phyloP scores from a whole-genome alignment of 495 filamentous ascomycete genomes.

The Choiromyces venosus region DNA sequence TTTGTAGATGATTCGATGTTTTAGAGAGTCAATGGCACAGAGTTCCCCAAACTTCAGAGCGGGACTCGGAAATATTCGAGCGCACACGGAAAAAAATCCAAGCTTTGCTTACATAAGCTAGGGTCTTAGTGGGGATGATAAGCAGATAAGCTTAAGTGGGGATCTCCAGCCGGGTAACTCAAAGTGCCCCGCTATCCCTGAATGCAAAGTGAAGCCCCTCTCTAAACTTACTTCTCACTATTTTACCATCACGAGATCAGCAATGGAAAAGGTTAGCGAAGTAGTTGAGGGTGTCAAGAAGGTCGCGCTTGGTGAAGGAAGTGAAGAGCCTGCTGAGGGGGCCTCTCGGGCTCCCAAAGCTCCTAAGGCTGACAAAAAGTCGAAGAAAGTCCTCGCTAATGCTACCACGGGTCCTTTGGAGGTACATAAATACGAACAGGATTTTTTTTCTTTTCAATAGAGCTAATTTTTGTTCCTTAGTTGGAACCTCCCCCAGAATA shows the following conservation, averaged over 20 bases:
- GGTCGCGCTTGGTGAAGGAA: slow-evolving; percentile 45
- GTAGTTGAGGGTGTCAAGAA: slow-evolving; percentile 51
- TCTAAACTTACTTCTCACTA: background rate
- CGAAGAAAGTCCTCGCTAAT: slow-evolving; percentile 46
- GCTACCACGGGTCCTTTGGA: slow-evolving; percentile 46
- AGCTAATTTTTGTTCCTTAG: slow-evolving; percentile 40
- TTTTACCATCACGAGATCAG: slow-evolving; percentile 6
- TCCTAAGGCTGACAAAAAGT: slow-evolving; percentile 42
- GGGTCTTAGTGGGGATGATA: background rate
- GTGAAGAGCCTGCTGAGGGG: background rate
- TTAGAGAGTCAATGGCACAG: background rate
- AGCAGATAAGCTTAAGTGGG: background rate
- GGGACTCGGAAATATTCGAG: background rate
- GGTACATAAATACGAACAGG: slow-evolving; percentile 24
- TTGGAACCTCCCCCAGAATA: slow-evolving; percentile 67
- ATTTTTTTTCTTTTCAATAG: slow-evolving; percentile 8
- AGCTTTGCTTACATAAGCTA: background rate
- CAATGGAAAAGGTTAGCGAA: slow-evolving; percentile 26
- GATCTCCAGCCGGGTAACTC: background rate
- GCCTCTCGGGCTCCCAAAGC: slow-evolving; percentile 35
- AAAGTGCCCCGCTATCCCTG: background rate
- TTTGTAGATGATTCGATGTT: background rate
- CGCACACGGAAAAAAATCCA: background rate
- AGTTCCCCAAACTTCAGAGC: background rate
- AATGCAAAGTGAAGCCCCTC: background rate